A percentile compares a stretch with the other conserved stretches of the same genome.
These are phyloP conservation scores for Calocybe cyanea DNA, from an alignment of 768 basidiomycete species.

Conservation along the genomic window DNA sequence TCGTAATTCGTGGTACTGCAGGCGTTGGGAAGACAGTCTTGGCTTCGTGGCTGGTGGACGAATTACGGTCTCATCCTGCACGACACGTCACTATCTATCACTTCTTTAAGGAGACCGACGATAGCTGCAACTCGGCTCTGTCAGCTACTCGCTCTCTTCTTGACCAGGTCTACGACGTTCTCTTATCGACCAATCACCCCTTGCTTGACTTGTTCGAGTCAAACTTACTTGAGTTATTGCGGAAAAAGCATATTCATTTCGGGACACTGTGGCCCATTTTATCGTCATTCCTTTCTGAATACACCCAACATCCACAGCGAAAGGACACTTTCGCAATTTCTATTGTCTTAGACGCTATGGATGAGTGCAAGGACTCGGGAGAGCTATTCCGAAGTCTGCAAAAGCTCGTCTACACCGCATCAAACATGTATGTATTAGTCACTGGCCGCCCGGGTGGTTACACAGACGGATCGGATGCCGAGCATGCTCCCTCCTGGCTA, in stretches of 20 bases:
- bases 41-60: constrained; percentile 1
- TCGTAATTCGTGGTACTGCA: constrained; percentile 5
- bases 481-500: neutral
- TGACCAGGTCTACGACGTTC: no score
- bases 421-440: neutral
- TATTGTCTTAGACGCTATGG: constrained; percentile 4
- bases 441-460: constrained; percentile 3
- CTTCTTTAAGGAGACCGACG: constrained; percentile 5
- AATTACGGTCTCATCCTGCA: neutral
- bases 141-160: no score
- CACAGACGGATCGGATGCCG: neutral
- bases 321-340: neutral
- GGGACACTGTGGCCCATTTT: neutral
- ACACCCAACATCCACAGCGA: neutral
- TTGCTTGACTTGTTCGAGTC: neutral
- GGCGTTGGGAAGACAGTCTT: constrained; percentile 5
- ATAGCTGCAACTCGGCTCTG: constrained; percentile 2
- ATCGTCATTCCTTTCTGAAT: neutral
- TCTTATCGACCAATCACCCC: neutral
- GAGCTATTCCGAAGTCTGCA: neutral
- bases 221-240: neutral
- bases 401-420: neutral
- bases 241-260: neutral
- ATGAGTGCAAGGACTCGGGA: constrained; percentile 5
- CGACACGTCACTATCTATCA: neutral